phyloP scores from a whole-genome alignment of 2,329 filamentous ascomycete genomes.

The Coniochaeta prunicola region DNA sequence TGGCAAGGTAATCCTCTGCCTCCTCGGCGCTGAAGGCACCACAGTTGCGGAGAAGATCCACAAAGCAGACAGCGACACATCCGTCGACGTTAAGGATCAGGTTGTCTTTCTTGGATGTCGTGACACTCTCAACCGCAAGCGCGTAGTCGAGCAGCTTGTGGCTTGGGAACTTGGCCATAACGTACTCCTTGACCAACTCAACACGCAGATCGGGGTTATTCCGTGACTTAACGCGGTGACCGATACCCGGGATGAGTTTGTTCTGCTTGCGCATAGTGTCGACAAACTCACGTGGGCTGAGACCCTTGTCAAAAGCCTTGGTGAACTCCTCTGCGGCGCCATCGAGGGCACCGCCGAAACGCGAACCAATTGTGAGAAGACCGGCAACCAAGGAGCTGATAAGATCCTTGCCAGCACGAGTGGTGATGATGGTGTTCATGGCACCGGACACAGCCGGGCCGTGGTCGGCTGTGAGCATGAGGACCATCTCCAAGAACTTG shows the following conservation, averaged over 20 bases:
- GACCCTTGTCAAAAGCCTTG: slow-evolving; percentile 95
- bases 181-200: slow-evolving; percentile 98
- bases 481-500: slow-evolving; percentile 99
- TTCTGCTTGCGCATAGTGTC: slow-evolving; percentile 99
- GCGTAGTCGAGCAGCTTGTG: slow-evolving; percentile 99
- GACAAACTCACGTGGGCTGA: slow-evolving; percentile 97
- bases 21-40: slow-evolving; percentile 94
- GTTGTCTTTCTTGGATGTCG: slow-evolving; percentile 99
- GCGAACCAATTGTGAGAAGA: slow-evolving; percentile 95
- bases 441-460: slow-evolving; percentile 97
- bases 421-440: slow-evolving; percentile 99
- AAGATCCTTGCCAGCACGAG: slow-evolving; percentile 96
- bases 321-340: slow-evolving; percentile 98
- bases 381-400: slow-evolving; percentile 93
- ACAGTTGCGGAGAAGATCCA: slow-evolving; percentile 94
- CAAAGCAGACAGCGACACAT: slow-evolving; percentile 97
- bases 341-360: slow-evolving; percentile 97
- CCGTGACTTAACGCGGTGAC: slow-evolving; percentile 98
- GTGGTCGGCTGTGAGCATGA: slow-evolving; percentile 99
- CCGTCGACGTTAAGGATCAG: slow-evolving; percentile 98
- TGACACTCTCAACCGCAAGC: slow-evolving; percentile 94
- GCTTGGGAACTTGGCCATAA: slow-evolving; percentile 92
- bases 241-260: slow-evolving; percentile 99
- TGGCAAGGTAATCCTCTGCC: slow-evolving; percentile 96
- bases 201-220: slow-evolving; percentile 99